Evolutionary conservation across 352 stramenopile genomes (phyloP).

Genomic region (Pythium insidiosum): DNA sequence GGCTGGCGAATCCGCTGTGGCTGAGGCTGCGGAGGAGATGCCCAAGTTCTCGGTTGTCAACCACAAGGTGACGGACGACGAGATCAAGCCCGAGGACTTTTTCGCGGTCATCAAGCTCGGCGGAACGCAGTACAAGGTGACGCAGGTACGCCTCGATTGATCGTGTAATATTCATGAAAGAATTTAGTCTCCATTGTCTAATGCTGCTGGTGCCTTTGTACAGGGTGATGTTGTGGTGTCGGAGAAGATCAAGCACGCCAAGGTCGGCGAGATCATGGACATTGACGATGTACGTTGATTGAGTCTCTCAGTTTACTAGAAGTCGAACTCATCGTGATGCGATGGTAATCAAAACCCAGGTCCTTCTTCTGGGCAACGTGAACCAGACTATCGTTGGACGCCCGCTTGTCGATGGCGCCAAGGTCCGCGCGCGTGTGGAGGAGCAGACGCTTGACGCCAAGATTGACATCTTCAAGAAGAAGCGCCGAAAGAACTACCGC

Average conservation of each 20-base stretch:
- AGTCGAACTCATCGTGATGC: neutral
- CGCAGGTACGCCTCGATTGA: conserved; percentile 25
- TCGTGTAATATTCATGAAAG: neutral
- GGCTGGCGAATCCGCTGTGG: conserved; percentile 10
- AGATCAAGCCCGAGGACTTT: conserved; percentile 63
- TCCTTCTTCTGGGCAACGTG: conserved; percentile 74
- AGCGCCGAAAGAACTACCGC: conserved; percentile 86
- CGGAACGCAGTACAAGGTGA: conserved; percentile 85
- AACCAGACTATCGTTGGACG: conserved; percentile 79
- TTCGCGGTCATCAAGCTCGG: conserved; percentile 82
- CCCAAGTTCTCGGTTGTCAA: conserved; percentile 67
- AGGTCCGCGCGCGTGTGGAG: conserved; percentile 74
- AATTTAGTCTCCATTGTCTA: too few species aligned
- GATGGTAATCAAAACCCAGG: conserved; percentile 16
- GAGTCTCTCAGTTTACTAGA: neutral
- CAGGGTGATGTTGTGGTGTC: conserved; percentile 73
- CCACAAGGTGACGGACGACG: conserved; percentile 61
- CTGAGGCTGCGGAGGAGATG: conserved; percentile 7
- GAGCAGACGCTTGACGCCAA: conserved; percentile 85
- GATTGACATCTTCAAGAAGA: conserved; percentile 89
- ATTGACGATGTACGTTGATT: conserved; percentile 43
- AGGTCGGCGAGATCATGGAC: conserved; percentile 80
- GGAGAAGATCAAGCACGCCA: conserved; percentile 82
- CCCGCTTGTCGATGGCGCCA: conserved; percentile 57
- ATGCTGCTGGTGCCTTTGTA: neutral